These are phyloP conservation scores for Liquidambar formosana DNA, from an alignment of 164 flowering plant genomes.

Conservation along the genomic window DNA sequence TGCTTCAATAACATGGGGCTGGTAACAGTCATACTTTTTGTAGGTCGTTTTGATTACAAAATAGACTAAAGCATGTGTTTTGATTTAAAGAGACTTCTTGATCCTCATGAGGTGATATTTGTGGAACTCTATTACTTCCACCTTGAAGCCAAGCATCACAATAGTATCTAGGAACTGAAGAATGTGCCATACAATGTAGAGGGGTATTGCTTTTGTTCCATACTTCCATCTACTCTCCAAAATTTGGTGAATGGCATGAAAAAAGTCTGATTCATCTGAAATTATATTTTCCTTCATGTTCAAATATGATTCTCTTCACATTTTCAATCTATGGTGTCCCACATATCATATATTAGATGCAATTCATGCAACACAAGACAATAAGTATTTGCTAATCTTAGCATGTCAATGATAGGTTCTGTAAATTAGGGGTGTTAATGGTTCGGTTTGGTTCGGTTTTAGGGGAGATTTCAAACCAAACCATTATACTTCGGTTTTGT, in stretches of 20 bases:
- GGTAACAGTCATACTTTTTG: neutral
- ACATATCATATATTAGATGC: constrained; percentile 23
- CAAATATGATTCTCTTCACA: constrained; percentile 14
- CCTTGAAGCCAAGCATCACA: constrained; percentile 14
- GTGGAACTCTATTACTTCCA: neutral
- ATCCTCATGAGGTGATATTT: constrained; percentile 20
- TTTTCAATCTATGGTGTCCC: constrained; percentile 23
- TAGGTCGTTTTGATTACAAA: too few species aligned
- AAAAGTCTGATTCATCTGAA: neutral
- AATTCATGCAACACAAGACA: constrained; percentile 12
- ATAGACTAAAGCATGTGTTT: too few species aligned
- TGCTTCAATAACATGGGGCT: constrained; percentile 4
- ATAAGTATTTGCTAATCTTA: constrained; percentile 13
- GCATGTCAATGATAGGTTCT: constrained; percentile 13
- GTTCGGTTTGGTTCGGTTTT: too few species aligned
- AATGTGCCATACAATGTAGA: constrained; percentile 26
- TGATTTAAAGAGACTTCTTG: constrained; percentile 12
- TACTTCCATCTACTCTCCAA: constrained; percentile 23
- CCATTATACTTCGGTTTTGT: too few species aligned
- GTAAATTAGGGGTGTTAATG: constrained; percentile 22
- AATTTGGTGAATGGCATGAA: constrained; percentile 10
- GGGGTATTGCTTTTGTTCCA: constrained; percentile 22
- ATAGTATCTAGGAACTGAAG: constrained; percentile 21
- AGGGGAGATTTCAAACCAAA: too few species aligned
- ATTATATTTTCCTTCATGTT: constrained; percentile 13